A percentile compares a stretch with the other conserved stretches of the same genome.
Evolutionary conservation across 805 yeast genomes (phyloP).

Genomic region (Lachancea nothofagi): DNA sequence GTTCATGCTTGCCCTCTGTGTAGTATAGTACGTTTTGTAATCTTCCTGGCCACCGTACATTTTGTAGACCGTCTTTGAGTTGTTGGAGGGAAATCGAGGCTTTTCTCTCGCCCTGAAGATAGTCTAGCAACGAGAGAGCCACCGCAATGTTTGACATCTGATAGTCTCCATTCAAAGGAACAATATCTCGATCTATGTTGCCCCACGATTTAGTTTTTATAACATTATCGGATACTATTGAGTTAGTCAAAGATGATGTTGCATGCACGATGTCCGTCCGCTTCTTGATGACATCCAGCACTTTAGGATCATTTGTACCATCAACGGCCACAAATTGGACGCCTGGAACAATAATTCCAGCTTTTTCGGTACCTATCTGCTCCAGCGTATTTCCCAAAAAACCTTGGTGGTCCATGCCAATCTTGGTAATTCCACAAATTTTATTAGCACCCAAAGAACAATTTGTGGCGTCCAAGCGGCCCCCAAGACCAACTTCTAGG

Average conservation of each 20-base stretch:
- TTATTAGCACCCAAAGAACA: conserved; percentile 47
- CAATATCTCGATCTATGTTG: conserved; percentile 22
- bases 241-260: conserved; percentile 22
- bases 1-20: conserved; percentile 18
- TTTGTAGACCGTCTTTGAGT: conserved; percentile 46
- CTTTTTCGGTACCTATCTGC: conserved; percentile 73
- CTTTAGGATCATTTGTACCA: conserved; percentile 52
- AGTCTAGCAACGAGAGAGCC: conserved; percentile 53
- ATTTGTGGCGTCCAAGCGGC: conserved; percentile 84
- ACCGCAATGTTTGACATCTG: conserved; percentile 66
- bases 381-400: conserved; percentile 62
- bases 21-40: conserved; percentile 48
- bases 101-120: conserved; percentile 21
- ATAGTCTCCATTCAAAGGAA: conserved; percentile 68
- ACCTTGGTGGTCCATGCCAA: conserved; percentile 79
- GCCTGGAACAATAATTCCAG: conserved; percentile 60
- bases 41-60: conserved; percentile 82
- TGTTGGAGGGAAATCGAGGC: conserved; percentile 30
- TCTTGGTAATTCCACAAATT: conserved; percentile 72
- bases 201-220: conserved; percentile 32
- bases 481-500: conserved; percentile 94
- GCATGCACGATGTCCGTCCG: conserved; percentile 35
- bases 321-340: conserved; percentile 65
- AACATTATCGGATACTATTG: conserved; percentile 9
- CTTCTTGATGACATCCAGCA: conserved; percentile 40